Percentiles rank a stretch among this genome's conserved stretches.
Evolutionary conservation across 768 basidiomycete species (phyloP).

Genomic region (Lactifluus subvellereus): DNA sequence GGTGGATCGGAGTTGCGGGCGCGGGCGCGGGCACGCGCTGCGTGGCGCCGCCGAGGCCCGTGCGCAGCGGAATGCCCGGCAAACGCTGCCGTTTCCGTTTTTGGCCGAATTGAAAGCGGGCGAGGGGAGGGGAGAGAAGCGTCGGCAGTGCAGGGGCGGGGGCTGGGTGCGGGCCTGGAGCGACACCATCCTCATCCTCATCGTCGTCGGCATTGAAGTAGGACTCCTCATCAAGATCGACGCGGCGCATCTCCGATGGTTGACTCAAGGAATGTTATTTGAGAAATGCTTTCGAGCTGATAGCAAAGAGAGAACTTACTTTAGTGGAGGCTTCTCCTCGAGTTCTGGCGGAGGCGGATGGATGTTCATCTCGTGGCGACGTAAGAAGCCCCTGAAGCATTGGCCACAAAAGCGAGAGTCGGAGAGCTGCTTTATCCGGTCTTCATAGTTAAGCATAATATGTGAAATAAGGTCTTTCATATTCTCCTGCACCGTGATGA

Average conservation of each 20-base stretch:
- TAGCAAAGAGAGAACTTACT: constrained; percentile 32
- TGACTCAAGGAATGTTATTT: neutral
- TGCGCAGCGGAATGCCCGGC: constrained; percentile 37
- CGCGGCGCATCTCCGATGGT: constrained; percentile 35
- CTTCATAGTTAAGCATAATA: constrained; percentile 74
- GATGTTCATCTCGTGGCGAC: constrained; percentile 88
- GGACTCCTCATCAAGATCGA: constrained; percentile 81
- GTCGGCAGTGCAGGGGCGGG: constrained; percentile 6
- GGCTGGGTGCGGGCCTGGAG: constrained; percentile 25
- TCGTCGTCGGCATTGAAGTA: constrained; percentile 92
- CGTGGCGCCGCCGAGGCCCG: constrained; percentile 42
- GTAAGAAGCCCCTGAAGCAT: constrained; percentile 66
- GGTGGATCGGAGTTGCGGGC: constrained; percentile 25
- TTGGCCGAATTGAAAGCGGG: constrained; percentile 25
- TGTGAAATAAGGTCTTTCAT: constrained; percentile 78
- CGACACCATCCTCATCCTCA: constrained; percentile 44
- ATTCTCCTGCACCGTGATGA: constrained; percentile 58
- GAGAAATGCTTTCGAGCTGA: neutral
- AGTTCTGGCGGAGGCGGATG: constrained; percentile 60
- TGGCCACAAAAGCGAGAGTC: constrained; percentile 54
- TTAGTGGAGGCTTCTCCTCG: constrained; percentile 35
- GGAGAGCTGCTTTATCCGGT: constrained; percentile 57
- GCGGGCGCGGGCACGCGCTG: constrained; percentile 17
- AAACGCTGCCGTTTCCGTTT: constrained; percentile 32
- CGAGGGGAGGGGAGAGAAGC: constrained; percentile 27